Conservation (phyloP, 179 eudicot genomes). For the Vitellaria paradoxa region DNA sequence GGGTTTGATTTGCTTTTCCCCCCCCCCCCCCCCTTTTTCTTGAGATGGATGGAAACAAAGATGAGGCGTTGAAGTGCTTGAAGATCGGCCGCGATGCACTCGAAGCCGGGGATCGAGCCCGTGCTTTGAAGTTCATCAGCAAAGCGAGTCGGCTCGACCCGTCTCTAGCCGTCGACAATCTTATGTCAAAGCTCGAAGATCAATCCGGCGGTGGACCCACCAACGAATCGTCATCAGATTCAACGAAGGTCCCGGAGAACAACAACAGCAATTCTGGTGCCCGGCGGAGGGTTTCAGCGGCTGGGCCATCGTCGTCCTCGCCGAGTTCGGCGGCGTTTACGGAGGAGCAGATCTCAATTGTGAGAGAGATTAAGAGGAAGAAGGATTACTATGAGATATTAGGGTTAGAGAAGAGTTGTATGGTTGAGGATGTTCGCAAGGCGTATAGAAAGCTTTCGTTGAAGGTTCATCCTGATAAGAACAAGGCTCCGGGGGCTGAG, state of each 20-base stretch:
- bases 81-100: too few relatives aligned
- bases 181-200: slow-evolving; percentile 20
- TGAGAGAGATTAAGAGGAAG: slow-evolving; percentile 45
- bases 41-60: too few relatives aligned
- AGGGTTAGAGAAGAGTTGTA: slow-evolving; percentile 41
- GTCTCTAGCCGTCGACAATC: slow-evolving; percentile 35
- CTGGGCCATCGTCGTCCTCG: slow-evolving; percentile 23
- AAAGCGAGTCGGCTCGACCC: slow-evolving; percentile 53
- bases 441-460: slow-evolving; percentile 46
- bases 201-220: slow-evolving; percentile 16
- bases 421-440: slow-evolving; percentile 49
- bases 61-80: too few relatives aligned
- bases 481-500: slow-evolving; percentile 36
- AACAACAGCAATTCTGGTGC: slow-evolving; percentile 12
- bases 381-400: slow-evolving; percentile 52
- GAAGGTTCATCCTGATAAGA: slow-evolving; percentile 19
- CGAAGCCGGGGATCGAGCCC: slow-evolving; percentile 19
- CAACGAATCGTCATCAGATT: slow-evolving; percentile 14
- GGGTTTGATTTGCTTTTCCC: too few relatives aligned
- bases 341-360: slow-evolving; percentile 41
- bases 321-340: slow-evolving; percentile 27
- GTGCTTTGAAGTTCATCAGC: slow-evolving; percentile 42
- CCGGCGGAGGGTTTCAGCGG: slow-evolving; percentile 27
- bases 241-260: neutral
- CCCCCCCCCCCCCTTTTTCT: too few relatives aligned